These are phyloP conservation scores for Mucor piriformis DNA, from an alignment of 371 early-diverging fungal species.

Conservation along the genomic window DNA sequence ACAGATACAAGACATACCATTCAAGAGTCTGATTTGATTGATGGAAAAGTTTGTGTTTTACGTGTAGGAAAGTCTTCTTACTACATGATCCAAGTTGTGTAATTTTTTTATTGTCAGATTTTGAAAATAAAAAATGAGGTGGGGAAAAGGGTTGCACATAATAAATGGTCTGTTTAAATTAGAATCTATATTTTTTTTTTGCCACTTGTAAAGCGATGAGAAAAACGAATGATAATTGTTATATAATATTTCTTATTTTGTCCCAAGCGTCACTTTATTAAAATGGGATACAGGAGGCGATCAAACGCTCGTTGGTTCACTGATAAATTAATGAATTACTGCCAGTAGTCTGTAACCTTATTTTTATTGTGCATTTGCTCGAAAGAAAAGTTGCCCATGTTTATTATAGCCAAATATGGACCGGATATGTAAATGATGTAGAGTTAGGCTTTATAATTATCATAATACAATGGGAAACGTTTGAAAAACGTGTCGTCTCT, in stretches of 20 bases:
- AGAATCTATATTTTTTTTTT: neutral
- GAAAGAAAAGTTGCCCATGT: too few species aligned
- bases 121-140: neutral
- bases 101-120: neutral
- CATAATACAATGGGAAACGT: neutral
- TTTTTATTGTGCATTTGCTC: neutral
- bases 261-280: neutral
- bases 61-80: conserved; percentile 69
- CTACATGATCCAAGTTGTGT: conserved; percentile 45
- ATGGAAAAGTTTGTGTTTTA: conserved; percentile 56
- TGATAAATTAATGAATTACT: too few species aligned
- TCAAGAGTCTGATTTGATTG: conserved; percentile 55
- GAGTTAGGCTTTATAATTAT: neutral
- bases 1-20: conserved; percentile 46
- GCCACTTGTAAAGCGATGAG: neutral
- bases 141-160: neutral
- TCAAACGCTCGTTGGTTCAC: neutral
- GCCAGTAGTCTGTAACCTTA: neutral
- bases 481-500: neutral
- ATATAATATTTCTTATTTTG: neutral
- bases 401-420: neutral
- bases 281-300: neutral
- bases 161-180: conserved; percentile 4
- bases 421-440: neutral
- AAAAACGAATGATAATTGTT: conserved; percentile 5